Base-by-base conservation (phyloP, 441 rosid species). In the Bruguiera hainesii region DNA sequence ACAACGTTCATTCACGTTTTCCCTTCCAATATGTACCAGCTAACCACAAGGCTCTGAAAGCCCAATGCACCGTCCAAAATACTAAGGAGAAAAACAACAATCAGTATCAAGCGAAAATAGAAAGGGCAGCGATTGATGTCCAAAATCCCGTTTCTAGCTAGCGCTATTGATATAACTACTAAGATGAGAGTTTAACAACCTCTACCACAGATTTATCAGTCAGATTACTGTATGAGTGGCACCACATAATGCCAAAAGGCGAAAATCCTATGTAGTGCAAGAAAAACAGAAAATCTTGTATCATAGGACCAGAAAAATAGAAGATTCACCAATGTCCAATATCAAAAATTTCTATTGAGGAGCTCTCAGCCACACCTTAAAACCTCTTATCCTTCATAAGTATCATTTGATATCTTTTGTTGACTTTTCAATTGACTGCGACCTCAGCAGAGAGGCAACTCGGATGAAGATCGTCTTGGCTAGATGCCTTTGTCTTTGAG, bases 381-480 rank as follows among this genome's bases (percentile, higher is more conserved):
- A 23, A 49, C 60, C 60, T 37, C 64, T 10, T 37, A 65, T 19
- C 20, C 26, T n/a, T 62, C 59, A 51, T 6, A 66, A 39, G 18
- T 30, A 0, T 19, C 3, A 42, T 35, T 25, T 58, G 25, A 7
- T 29, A 16, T 21, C 3, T 26, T 21, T 28, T 28, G 52, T 48
- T 23, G 31, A 20, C 19, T 35, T 57, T 11, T 87, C 80, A 85
- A 57, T 77, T 85, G 63, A 84, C 90, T 13, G 89, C 86, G 39
- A 90, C 88, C 76, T 75, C 86, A n/a, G 89, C 76, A 29, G 87
- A 80, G 37, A 82, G 67, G 80, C 73, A 78, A 57, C 57, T 74
- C 25, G 92, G 71, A 76, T 74, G 83, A 61, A 79, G 68, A 53
- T 70, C 63, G 51, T 82, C 89, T 75, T 81, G 82, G 63, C 74